Conservation (phyloP, 225 moss, liverwort and hornwort species). For the Anthoceros angustus region DNA sequence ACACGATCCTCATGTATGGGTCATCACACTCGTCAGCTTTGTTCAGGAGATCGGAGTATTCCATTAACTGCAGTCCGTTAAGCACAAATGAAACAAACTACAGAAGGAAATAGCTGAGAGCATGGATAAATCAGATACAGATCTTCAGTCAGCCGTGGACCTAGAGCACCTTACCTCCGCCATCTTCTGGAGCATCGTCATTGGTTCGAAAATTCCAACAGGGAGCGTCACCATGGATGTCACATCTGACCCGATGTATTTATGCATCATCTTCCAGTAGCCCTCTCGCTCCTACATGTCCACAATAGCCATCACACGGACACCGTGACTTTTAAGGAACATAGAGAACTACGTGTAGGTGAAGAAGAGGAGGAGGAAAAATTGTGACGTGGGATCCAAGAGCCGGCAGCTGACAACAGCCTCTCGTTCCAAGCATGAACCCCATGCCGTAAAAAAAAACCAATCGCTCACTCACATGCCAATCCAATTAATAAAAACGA, state of each 20-base stretch:
- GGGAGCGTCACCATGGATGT: conserved; percentile 95
- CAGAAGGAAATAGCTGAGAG: not conserved
- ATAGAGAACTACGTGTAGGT: not conserved
- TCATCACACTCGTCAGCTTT: conserved; percentile 88
- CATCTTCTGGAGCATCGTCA: conserved; percentile 82
- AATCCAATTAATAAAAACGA: too few relatives aligned
- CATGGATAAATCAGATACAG: not conserved
- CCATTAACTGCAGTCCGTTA: conserved; percentile 45
- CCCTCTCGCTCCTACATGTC: conserved; percentile 56
- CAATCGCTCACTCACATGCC: too few relatives aligned
- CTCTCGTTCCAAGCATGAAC: too few relatives aligned
- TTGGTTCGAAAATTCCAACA: conserved; percentile 81
- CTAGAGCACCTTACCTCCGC: conserved; percentile 44
- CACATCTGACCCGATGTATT: conserved; percentile 92
- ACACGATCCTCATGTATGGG: conserved; percentile 60
- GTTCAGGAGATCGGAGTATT: conserved; percentile 74
- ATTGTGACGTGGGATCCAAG: too few relatives aligned
- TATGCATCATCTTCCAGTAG: conserved; percentile 99
- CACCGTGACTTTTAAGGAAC: not conserved
- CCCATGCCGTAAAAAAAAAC: too few relatives aligned
- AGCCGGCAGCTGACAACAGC: too few relatives aligned
- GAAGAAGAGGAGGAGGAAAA: not conserved
- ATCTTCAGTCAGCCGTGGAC: not conserved
- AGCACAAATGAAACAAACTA: not conserved
- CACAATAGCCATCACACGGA: not conserved